A percentile compares a stretch with the other conserved stretches of the same genome.
phyloP scores from a whole-genome alignment of 2,329 filamentous ascomycete species.

The Alternaria sp. region DNA sequence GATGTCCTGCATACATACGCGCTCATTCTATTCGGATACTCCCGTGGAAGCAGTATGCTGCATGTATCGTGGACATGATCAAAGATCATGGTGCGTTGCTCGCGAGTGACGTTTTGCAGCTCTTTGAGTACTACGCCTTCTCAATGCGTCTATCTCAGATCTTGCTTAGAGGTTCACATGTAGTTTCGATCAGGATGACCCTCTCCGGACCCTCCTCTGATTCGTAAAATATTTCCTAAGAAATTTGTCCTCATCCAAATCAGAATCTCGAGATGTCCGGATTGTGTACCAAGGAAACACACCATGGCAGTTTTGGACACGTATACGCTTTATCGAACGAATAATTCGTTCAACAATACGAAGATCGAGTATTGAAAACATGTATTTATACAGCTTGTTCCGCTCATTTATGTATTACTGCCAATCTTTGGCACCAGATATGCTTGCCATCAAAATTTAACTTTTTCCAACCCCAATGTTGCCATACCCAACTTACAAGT shows the following conservation, averaged over 20 bases:
- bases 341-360: not conserved
- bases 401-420: not conserved
- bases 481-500: slow-evolving; percentile 22
- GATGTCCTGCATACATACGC: not conserved
- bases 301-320: not conserved
- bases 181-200: not conserved
- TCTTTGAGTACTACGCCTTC: not conserved
- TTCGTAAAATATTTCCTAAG: not conserved
- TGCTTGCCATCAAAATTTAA: not conserved
- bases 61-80: not conserved
- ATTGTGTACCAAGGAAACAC: not conserved
- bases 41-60: not conserved
- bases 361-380: not conserved
- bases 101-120: not conserved
- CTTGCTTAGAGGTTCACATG: not conserved
- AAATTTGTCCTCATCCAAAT: not conserved
- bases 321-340: not conserved
- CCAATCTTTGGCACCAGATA: not conserved
- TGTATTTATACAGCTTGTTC: not conserved
- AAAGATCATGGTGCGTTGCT: not conserved
- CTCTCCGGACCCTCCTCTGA: not conserved
- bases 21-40: not conserved
- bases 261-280: not conserved
- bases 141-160: not conserved
- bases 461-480: not conserved